Evolutionary conservation across 2,329 filamentous ascomycete species (phyloP).

Genomic region (Epicoccum nigrum): DNA sequence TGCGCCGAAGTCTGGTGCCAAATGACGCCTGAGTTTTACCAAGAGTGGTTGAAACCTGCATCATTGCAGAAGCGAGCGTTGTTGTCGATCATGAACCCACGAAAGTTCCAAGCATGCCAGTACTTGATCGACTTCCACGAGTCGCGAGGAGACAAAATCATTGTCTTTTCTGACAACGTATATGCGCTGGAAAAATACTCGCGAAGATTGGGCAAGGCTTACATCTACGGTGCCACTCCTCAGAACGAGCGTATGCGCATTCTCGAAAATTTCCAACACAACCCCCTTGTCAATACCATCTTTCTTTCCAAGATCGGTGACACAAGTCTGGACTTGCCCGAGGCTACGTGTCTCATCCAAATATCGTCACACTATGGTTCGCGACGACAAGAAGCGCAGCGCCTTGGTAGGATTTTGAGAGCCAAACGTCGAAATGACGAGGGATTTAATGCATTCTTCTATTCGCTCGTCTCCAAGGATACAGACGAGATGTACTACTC

Average conservation of each 20-base stretch:
- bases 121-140: constrained; percentile 99
- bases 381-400: constrained; percentile 92
- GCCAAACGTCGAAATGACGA: constrained; percentile 97
- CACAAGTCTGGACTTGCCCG: constrained; percentile 94
- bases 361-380: constrained; percentile 98
- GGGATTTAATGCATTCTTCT: constrained; percentile 99
- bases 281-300: constrained; percentile 85
- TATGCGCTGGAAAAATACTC: constrained; percentile 90
- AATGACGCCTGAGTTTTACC: constrained; percentile 98
- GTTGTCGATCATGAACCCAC: constrained; percentile 96
- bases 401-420: constrained; percentile 88
- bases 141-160: constrained; percentile 92
- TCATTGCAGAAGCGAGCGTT: constrained; percentile 70
- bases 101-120: constrained; percentile 96
- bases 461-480: constrained; percentile 95
- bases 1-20: constrained; percentile 99
- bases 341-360: constrained; percentile 95
- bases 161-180: constrained; percentile 97
- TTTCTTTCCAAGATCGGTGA: constrained; percentile 98
- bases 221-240: constrained; percentile 87
- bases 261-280: constrained; percentile 93
- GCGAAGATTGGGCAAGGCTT: constrained; percentile 80
- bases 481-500: constrained; percentile 99
- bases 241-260: constrained; percentile 86
- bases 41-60: constrained; percentile 77